Evolutionary conservation across 2,329 filamentous ascomycete species (phyloP), one percentile per base, ranked within the genome.

Genomic region (Huntiella decipiens): DNA sequence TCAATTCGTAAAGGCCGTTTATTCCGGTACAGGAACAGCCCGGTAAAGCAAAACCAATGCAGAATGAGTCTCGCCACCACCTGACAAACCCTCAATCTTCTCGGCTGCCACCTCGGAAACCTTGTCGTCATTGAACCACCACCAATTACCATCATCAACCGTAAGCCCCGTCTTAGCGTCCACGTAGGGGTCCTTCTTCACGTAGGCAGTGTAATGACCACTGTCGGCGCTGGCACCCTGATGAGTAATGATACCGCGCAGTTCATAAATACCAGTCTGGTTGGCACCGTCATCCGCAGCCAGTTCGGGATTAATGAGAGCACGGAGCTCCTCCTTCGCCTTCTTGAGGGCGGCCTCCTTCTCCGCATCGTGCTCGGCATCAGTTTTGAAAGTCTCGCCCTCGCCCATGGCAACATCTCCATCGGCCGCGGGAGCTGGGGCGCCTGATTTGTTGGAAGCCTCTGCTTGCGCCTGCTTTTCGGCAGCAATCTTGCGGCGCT

Each of bases 101-200:
- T 96, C 88, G 19, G 75, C 68, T 12, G 84, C 77, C 22, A 98
- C 91, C 66, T 98, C 91, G 11, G 81, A 77, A 32, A 98, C 91
- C 66, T 86, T 92, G 59, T 98, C 88, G 56, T 98, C 91, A 61
- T 98, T 96, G 71, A 98, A 98, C 88, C 91, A 98, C 88, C 91
- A 98, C 91, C 91, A 98, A 56, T 86, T 94, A 54, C 83, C 86
- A 57, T 93, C 85, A 58, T 93, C 85, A 56, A 82, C 77, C 56
- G 75, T 68, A 66, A 85, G 83, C 53, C 83, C 85, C 15, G 79
- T 83, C 56, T 77, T 75, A 12, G 79, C 70, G 54, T 92, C 82
- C 48, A 84, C 64, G 7, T 68, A 64, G 0, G 74, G 79, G 51
- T 79, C 70, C 71, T 98, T 95, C 72, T 96, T 98, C 54, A 98